Evolutionary conservation across 1,139 yeast genomes (phyloP).

Genomic region (Yamadazyma siamensis): DNA sequence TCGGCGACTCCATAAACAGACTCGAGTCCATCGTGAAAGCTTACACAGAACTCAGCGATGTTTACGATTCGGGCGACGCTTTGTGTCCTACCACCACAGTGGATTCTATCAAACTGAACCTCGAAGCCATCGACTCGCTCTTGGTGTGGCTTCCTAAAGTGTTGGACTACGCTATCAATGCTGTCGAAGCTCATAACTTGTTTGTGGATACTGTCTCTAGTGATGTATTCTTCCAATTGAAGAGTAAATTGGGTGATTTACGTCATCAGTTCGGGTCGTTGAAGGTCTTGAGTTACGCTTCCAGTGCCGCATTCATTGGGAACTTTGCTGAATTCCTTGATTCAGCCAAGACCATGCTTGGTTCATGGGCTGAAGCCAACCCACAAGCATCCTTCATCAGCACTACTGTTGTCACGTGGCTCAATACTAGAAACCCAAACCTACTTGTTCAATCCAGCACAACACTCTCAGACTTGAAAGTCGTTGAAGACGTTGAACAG

Average conservation of each 20-base stretch:
- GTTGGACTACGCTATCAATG: slow-evolving; percentile 44
- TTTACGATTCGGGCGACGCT: slow-evolving; percentile 11
- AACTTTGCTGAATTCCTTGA: slow-evolving; percentile 6
- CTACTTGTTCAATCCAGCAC: slow-evolving; percentile 24
- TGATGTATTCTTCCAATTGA: slow-evolving; percentile 20
- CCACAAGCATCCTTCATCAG: slow-evolving; percentile 41
- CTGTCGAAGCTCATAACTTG: slow-evolving; percentile 18
- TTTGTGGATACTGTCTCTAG: slow-evolving; percentile 12
- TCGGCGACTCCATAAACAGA: slow-evolving; percentile 18
- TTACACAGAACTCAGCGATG: slow-evolving; percentile 10
- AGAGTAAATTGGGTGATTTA: slow-evolving; percentile 16
- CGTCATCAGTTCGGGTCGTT: slow-evolving; percentile 7
- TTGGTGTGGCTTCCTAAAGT: slow-evolving; percentile 47
- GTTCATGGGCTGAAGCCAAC: slow-evolving; percentile 28
- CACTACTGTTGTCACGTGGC: slow-evolving; percentile 42
- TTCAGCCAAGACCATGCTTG: slow-evolving; percentile 2
- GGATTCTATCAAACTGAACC: slow-evolving; percentile 17
- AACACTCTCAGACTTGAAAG: slow-evolving; percentile 15
- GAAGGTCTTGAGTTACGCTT: slow-evolving; percentile 13
- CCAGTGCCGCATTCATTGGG: slow-evolving; percentile 9
- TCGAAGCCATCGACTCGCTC: slow-evolving; percentile 16
- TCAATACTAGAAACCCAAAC: slow-evolving; percentile 15
- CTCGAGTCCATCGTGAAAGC: slow-evolving; percentile 4
- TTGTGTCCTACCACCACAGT: slow-evolving; percentile 16
- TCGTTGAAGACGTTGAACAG: slow-evolving; percentile 43